These are phyloP conservation scores for Lathyrus oleraceus DNA, from an alignment of 306 rosid species.

Conservation along the genomic window DNA sequence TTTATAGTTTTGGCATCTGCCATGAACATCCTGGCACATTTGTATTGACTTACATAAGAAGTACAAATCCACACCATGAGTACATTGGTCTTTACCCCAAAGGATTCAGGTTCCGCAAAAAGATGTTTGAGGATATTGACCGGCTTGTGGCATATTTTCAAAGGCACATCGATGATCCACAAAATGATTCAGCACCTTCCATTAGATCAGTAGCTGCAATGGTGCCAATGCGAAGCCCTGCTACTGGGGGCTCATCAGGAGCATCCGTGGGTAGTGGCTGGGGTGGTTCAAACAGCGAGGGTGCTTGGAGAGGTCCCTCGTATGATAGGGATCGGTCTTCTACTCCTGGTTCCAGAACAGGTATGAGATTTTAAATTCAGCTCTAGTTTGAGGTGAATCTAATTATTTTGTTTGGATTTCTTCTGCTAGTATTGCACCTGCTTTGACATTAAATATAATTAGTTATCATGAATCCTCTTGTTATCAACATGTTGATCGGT, in stretches of 20 bases:
- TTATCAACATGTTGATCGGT: background rate
- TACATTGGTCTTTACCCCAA: constrained; percentile 96
- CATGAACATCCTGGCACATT: constrained; percentile 99
- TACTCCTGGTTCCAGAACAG: constrained; percentile 89
- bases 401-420: background rate
- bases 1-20: constrained; percentile 85
- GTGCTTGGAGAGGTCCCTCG: constrained; percentile 84
- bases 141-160: constrained; percentile 91
- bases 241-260: constrained; percentile 91
- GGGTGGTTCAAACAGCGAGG: constrained; percentile 78
- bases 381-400: constrained; percentile 1
- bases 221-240: constrained; percentile 99
- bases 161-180: constrained; percentile 88
- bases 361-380: constrained; percentile 38
- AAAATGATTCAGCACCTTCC: constrained; percentile 76
- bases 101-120: constrained; percentile 95
- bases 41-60: constrained; percentile 79
- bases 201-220: constrained; percentile 97
- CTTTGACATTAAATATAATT: background rate
- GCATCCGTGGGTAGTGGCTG: constrained; percentile 78
- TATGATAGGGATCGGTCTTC: constrained; percentile 82
- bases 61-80: constrained; percentile 96
- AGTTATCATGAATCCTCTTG: background rate
- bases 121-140: constrained; percentile 94
- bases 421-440: constrained; percentile 5